Evolutionary conservation across 192 early-diverging fungal species (phyloP), one percentile per base, ranked within the genome.

Genomic region (Mortierella alpina): DNA sequence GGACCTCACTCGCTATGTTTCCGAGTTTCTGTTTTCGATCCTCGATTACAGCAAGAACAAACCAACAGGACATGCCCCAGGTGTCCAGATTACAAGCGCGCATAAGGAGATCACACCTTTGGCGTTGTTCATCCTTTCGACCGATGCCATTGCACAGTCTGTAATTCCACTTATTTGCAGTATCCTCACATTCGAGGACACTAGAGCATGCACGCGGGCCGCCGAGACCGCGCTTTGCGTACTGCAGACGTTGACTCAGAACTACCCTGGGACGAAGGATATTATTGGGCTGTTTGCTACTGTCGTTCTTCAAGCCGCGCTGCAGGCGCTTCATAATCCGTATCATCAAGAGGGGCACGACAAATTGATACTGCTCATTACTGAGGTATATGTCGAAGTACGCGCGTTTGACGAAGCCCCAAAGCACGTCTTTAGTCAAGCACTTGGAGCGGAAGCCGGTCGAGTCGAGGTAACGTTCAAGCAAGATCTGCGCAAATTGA

Each of bases 301-400:
- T 0, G 46, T 63, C 65, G 70, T 72, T 6, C 55, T 80, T 7
- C 56, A 56, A 17, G 70, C 77, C 13, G 64, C 70, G 13, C 56
- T 80, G 66, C 70, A 80, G 23, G 77, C 77, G 2, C 46, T 80
- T 17, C 70, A 70, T 22, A 70, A 80, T 41, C 70, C 77, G 13
- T 80, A 80, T 48, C 77, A 80, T 40, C 77, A 80, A 64, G 77
- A 80, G 17, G 77, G 77, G 0, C 77, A 80, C 18, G 77, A 80
- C 6, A 80, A 72, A 58, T 44, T 80, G 23, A 72, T 80, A 12
- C 57, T 66, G 31, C 65, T 80, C 13, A 68, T 80, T n/a, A 80
- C 77, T 0, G 77, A 80, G n/a, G 70, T 80, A n/a, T 80, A 80
- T 57, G 70, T 80, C 17, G 77, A 72, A 14, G 66, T 80, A 4